Percentiles rank a stretch among this genome's conserved stretches.
Conservation (phyloP, 164 flowering plant species). For the Cinnamomum micranthum region DNA sequence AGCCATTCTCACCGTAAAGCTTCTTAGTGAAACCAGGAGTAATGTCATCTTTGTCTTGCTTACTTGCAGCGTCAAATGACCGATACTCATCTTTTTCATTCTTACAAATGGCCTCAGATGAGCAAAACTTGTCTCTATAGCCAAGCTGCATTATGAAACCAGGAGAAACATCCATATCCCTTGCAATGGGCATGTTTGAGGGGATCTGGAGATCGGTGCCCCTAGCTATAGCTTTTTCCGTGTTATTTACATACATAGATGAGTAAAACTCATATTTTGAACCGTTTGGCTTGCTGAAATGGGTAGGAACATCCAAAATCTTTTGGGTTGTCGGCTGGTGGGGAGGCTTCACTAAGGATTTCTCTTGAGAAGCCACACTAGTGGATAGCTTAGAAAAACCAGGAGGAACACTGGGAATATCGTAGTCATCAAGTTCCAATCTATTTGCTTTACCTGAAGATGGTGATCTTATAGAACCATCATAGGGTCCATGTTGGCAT, state of each 20-base stretch:
- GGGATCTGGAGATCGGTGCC: neutral
- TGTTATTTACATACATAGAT: neutral
- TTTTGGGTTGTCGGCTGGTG: neutral
- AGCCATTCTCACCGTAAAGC: neutral
- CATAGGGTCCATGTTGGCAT: too few species aligned
- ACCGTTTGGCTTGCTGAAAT: neutral
- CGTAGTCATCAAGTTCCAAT: too few species aligned
- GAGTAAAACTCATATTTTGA: neutral
- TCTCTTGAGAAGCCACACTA: neutral
- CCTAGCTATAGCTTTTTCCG: neutral
- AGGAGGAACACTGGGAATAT: neutral
- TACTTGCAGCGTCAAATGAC: neutral
- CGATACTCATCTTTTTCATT: neutral
- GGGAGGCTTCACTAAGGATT: neutral
- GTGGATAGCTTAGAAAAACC: neutral
- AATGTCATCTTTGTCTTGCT: neutral
- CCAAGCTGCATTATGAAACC: slow-evolving; percentile 2
- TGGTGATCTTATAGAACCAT: too few species aligned
- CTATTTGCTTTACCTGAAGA: too few species aligned
- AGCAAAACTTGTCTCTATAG: neutral
- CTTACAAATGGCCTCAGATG: neutral
- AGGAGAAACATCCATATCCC: slow-evolving; percentile 6
- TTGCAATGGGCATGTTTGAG: neutral
- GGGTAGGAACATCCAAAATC: neutral
- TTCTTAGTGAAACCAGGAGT: neutral